Percentiles rank a stretch among this genome's conserved stretches.
Evolutionary conservation across 2,329 filamentous ascomycete genomes (phyloP).

Genomic region (Didymella exigua): DNA sequence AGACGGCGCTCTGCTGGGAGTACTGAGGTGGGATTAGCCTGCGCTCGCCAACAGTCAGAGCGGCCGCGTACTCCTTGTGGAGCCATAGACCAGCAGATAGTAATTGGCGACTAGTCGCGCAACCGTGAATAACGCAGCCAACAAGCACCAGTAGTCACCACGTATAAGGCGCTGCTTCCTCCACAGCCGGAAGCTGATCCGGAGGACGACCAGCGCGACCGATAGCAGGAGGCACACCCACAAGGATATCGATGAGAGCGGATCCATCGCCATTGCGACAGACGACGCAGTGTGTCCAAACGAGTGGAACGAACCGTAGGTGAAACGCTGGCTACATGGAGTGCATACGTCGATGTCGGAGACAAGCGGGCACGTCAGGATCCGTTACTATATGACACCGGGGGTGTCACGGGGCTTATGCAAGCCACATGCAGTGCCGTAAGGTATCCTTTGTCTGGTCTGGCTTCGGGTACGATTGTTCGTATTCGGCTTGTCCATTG

Average conservation of each 20-base stretch:
- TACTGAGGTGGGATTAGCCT: conserved; percentile 8
- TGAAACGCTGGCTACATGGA: conserved; percentile 13
- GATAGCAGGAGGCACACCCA: conserved; percentile 26
- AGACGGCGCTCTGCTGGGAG: conserved; percentile 11
- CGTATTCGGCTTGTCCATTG: conserved; percentile 1
- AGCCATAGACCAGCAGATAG: conserved; percentile 22
- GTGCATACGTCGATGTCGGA: conserved; percentile 6
- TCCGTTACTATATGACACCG: conserved; percentile 10
- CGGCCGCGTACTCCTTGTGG: conserved; percentile 19
- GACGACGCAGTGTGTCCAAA: conserved; percentile 3
- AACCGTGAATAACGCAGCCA: conserved; percentile 18
- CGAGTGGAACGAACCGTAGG: neutral
- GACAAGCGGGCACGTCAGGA: neutral
- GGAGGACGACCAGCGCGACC: conserved; percentile 16
- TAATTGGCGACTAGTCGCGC: conserved; percentile 22
- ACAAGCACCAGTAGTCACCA: conserved; percentile 27
- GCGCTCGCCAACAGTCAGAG: neutral
- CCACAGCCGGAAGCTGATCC: conserved; percentile 19
- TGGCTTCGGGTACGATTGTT: neutral
- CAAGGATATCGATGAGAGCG: conserved; percentile 16
- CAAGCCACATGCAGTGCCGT: conserved; percentile 13
- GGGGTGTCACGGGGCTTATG: neutral
- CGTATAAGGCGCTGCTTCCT: conserved; percentile 19
- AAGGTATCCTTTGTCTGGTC: neutral
- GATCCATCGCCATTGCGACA: conserved; percentile 11